Conservation (phyloP, 2,329 filamentous ascomycete genomes). For the Colletotrichum euphorbiae region DNA sequence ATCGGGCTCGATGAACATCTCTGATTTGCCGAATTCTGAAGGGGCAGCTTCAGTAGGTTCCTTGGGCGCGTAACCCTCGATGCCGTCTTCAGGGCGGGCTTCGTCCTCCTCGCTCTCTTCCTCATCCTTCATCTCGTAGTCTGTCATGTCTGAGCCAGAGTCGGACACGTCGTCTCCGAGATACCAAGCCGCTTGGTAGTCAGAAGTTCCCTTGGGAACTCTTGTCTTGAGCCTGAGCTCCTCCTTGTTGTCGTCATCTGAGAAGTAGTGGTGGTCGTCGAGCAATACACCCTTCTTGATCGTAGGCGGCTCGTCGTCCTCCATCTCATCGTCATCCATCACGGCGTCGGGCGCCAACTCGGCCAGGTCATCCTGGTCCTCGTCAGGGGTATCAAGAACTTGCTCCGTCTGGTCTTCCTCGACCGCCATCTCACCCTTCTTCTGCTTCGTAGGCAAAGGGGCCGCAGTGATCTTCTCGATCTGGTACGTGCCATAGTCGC, state of each 20-base stretch:
- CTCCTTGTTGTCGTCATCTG: conserved; percentile 80
- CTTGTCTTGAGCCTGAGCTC: conserved; percentile 73
- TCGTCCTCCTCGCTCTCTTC: conserved; percentile 66
- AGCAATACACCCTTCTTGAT: conserved; percentile 87
- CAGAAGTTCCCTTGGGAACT: conserved; percentile 90
- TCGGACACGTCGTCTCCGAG: conserved; percentile 80
- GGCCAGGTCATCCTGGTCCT: conserved; percentile 84
- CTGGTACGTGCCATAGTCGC: conserved; percentile 94
- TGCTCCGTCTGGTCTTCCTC: conserved; percentile 68
- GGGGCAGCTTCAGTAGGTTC: conserved; percentile 81
- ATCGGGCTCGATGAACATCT: conserved; percentile 88
- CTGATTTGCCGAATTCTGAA: conserved; percentile 93
- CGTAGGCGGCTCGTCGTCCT: conserved; percentile 55
- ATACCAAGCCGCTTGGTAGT: conserved; percentile 96
- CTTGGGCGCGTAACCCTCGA: conserved; percentile 74
- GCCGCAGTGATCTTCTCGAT: conserved; percentile 89
- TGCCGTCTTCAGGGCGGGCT: conserved; percentile 83
- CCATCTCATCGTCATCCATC: conserved; percentile 63
- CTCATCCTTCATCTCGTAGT: conserved; percentile 69
- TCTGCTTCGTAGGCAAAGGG: conserved; percentile 71
- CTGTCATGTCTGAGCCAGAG: conserved; percentile 86
- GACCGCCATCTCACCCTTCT: conserved; percentile 73
- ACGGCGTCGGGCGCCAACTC: conserved; percentile 89
- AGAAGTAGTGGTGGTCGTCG: conserved; percentile 98
- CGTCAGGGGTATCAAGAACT: conserved; percentile 76